Percentiles rank a stretch among this genome's conserved stretches.
These are phyloP conservation scores for Salinomyces thailandicus DNA, from an alignment of 2,329 filamentous ascomycete genomes.

Conservation along the genomic window DNA sequence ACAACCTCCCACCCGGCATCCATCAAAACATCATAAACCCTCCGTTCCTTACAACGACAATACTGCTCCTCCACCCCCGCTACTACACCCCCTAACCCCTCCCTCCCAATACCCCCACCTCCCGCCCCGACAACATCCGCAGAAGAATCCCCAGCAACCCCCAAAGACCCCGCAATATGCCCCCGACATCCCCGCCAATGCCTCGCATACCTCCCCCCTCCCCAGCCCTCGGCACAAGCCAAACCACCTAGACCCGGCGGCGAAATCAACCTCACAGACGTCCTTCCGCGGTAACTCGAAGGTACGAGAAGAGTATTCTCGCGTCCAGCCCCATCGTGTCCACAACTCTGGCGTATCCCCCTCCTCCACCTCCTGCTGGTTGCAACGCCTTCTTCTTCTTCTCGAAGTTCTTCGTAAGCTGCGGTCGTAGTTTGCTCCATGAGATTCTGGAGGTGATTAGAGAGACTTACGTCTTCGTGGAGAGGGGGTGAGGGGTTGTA, in stretches of 20 bases:
- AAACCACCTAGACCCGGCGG: conserved; percentile 9
- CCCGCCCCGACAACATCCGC: too few relatives aligned
- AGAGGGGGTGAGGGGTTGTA: too few relatives aligned
- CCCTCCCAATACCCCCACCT: too few relatives aligned
- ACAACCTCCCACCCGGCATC: background rate
- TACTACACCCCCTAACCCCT: background rate
- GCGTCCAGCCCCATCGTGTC: background rate
- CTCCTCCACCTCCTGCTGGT: background rate
- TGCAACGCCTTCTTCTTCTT: background rate
- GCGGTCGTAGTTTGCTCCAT: too few relatives aligned
- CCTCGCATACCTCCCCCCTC: too few relatives aligned
- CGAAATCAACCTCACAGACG: conserved; percentile 6
- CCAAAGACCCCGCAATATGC: too few relatives aligned
- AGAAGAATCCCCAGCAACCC: too few relatives aligned
- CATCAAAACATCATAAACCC: background rate
- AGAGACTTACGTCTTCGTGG: background rate
- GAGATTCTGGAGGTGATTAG: background rate
- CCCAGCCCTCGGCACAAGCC: conserved; percentile 10
- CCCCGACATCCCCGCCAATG: too few relatives aligned
- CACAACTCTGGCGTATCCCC: background rate
- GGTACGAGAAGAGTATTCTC: background rate
- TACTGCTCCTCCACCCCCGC: background rate
- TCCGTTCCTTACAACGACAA: background rate
- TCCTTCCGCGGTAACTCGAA: background rate
- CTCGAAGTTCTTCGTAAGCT: conserved; percentile 1